These are phyloP conservation scores for Abelmoschus esculentus DNA, from an alignment of 345 rosid species.

Conservation along the genomic window DNA sequence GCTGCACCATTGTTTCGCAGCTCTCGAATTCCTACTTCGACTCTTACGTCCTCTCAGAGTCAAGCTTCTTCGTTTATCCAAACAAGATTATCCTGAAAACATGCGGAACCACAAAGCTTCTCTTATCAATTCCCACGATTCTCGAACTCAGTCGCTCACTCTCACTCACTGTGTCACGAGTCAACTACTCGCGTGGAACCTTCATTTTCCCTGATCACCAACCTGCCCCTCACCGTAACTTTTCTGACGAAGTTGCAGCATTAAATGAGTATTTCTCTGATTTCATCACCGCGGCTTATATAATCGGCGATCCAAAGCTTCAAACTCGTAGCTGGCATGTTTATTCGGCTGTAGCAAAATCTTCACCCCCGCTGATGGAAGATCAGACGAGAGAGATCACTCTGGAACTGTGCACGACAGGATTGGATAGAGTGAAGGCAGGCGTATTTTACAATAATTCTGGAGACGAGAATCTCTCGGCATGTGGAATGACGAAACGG, in stretches of 20 bases:
- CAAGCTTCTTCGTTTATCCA: constrained; percentile 62
- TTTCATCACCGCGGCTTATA: constrained; percentile 33
- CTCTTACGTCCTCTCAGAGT: constrained; percentile 81
- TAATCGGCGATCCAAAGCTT: constrained; percentile 35
- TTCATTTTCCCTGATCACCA: constrained; percentile 71
- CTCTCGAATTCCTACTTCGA: constrained; percentile 54
- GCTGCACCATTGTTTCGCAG: constrained; percentile 58
- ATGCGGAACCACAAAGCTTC: constrained; percentile 75
- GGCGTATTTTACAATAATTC: constrained; percentile 42
- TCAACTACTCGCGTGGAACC: constrained; percentile 69
- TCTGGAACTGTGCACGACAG: constrained; percentile 78
- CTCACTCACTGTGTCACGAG: constrained; percentile 34
- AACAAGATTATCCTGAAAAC: constrained; percentile 62
- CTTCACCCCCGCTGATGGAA: constrained; percentile 2
- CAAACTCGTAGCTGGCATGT: constrained; percentile 55
- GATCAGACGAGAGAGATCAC: constrained; percentile 19
- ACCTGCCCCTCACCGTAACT: constrained; percentile 68
- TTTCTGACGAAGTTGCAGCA: constrained; percentile 49
- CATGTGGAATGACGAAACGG: constrained; percentile 44
- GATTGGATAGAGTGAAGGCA: constrained; percentile 49
- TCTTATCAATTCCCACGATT: constrained; percentile 45
- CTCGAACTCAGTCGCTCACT: constrained; percentile 36
- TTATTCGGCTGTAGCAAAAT: constrained; percentile 35
- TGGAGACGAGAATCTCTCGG: constrained; percentile 11
- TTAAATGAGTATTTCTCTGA: constrained; percentile 43